Evolutionary conservation across 148 eudicot species (phyloP), one percentile per base, ranked within the genome.

Genomic region (Fagopyrum tataricum): DNA sequence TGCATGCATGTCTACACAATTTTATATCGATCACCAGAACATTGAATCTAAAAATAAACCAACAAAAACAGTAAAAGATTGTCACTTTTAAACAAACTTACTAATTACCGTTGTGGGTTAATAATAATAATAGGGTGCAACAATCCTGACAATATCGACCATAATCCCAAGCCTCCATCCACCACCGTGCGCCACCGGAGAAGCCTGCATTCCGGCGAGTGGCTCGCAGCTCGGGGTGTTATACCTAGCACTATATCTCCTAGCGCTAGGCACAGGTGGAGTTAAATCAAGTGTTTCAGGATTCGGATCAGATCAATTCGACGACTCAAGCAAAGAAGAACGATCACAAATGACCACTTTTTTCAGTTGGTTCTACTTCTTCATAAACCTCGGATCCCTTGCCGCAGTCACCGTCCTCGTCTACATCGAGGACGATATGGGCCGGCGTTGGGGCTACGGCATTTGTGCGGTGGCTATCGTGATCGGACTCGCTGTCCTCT

Each of bases 251-350:
- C 53, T 88, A 9, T 88, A 86, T 77, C 79, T 88, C 2, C 83
- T 82, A 2, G 92, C 92, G 18, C 79, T 88, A 17, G 92, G 92
- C 12, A 88, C 89, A 8, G 92, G 92, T 2, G 92, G 92, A 7
- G 77, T 88, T 0, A 88, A 88, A 39, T 84, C 90, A 3, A 86
- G 92, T 31, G 92, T 86, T 7, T 88, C 92, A 0, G 90, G 92
- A 1, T 84, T 88, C 59, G 89, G 92, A 4, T 79, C 90, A 4
- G 90, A 88, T 64, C 90, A 88, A 31, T 88, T 88, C 74, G 92
- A 88, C 58, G 92, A 88, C 44, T 39, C 83, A 0, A 79, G 80
- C 79, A 75, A 80, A 11, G 77, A 31, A 1, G 89, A 88, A 69
- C 68, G 75, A n/a, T 12, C 8, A 0, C 86, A 78, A 7, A 86